These are phyloP conservation scores for Sesbania bispinosa DNA, from an alignment of 306 rosid species.

Conservation along the genomic window DNA sequence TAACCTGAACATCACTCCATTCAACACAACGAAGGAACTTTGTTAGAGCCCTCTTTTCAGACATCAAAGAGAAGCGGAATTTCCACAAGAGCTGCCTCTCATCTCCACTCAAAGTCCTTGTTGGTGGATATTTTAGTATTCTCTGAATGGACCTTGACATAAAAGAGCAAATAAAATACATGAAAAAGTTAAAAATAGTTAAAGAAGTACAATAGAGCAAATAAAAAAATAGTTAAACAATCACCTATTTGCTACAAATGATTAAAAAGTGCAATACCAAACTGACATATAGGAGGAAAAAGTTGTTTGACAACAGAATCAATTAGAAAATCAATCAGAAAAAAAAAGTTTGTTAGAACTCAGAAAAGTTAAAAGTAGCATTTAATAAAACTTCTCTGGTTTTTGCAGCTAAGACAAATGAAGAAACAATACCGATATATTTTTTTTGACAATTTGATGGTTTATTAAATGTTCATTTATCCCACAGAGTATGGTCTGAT, in stretches of 20 bases:
- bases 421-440: neutral
- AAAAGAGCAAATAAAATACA: constrained; percentile 27
- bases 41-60: constrained; percentile 99
- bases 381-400: neutral
- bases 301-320: neutral
- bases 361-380: neutral
- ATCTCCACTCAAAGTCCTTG: constrained; percentile 94
- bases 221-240: constrained; percentile 25
- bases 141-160: constrained; percentile 75
- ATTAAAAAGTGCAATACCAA: neutral
- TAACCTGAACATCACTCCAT: constrained; percentile 98
- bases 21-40: constrained; percentile 96
- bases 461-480: neutral
- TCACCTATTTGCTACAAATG: neutral
- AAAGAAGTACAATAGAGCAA: no score
- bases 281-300: neutral
- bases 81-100: constrained; percentile 98
- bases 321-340: neutral
- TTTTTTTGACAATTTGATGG: neutral
- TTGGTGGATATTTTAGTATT: constrained; percentile 93
- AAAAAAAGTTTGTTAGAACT: neutral
- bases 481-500: neutral
- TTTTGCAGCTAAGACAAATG: constrained; percentile 5
- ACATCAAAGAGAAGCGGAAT: constrained; percentile 97
- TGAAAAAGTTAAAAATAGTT: no score